These are phyloP conservation scores for Neurospora sp. DNA, from an alignment of 2,329 filamentous ascomycete species.

Conservation along the genomic window DNA sequence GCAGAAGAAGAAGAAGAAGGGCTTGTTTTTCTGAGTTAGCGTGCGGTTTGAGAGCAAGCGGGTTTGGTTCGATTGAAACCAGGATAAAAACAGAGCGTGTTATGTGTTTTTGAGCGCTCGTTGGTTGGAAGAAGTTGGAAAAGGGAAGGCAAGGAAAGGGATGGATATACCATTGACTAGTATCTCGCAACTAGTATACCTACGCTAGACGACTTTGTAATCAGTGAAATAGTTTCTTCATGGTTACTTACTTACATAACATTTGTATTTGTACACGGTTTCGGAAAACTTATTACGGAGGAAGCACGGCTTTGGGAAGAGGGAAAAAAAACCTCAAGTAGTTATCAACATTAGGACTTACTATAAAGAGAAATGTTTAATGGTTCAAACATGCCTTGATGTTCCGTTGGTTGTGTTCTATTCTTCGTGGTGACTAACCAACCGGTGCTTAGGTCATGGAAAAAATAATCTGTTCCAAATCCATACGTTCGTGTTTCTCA, in stretches of 20 bases:
- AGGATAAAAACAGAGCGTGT: not conserved
- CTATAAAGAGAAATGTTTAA: not conserved
- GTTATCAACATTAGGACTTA: not conserved
- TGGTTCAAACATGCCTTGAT: not conserved
- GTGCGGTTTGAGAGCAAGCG: too few species aligned
- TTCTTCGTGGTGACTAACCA: too few species aligned
- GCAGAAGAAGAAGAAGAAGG: constrained; percentile 23
- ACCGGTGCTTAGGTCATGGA: too few species aligned
- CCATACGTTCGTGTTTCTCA: too few species aligned
- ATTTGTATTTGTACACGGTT: not conserved
- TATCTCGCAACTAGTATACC: not conserved
- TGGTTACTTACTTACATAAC: not conserved
- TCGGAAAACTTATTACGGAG: not conserved
- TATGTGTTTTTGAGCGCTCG: not conserved
- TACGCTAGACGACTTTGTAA: not conserved
- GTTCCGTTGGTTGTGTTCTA: too few species aligned
- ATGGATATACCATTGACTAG: not conserved
- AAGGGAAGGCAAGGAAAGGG: not conserved
- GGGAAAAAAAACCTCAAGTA: not conserved
- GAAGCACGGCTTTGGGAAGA: not conserved
- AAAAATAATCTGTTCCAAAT: too few species aligned
- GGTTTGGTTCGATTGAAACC: not conserved
- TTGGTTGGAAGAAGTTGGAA: not conserved
- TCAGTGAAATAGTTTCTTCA: not conserved
- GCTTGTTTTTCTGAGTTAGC: constrained; percentile 12